Base-by-base conservation (phyloP, 2,329 filamentous ascomycete species). In the Harringtonia aguacate region DNA sequence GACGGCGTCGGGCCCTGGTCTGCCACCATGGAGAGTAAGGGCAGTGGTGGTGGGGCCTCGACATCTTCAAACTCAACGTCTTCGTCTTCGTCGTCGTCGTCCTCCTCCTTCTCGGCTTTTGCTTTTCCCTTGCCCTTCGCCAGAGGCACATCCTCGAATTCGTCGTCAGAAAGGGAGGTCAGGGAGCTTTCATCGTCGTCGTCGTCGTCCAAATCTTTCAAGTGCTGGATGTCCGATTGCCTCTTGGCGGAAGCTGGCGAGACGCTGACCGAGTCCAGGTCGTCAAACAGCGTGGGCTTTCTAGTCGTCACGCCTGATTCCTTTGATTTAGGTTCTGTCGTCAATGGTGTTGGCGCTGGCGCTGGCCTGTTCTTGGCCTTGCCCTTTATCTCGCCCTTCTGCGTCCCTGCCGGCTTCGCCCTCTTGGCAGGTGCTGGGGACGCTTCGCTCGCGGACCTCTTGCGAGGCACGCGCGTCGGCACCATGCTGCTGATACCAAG, bases 401-500 rank as follows among this genome's bases (percentile, higher is more conserved):
- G 13, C 50, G 50, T 64, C 55, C 39, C 58, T 27, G 40, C 57
- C 27, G 44, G 53, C 50, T 35, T 56, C 18, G 54, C 54, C 30
- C 51, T 46, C 36, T 60, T 55, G 28, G 58, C 55, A 24, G 64
- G 59, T 2, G 64, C 60, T 0, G 70, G 63, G 2, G 75, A 59
- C 17, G 57, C 39, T 9, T 54, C 73, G 48, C 18, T 28, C 36
- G 71, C 74, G 52, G 77, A 54, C 48, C 80, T 74, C 63, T 87
- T 88, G 53, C 79, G 77, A 39, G 79, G 70, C 15, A 85, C 69
- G 51, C 75, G 65, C 21, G 83, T 81, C 55, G 83, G 80, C 82
- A 36, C 27, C 48, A 49, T 49, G n/a, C n/a, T 46, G 33, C 4
- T 10, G 24, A 27, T 27, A 27, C 24, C 24, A 7, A 27, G 24